Conservation (phyloP, 2,329 filamentous ascomycete species). For the Xylariaceae sp. region DNA sequence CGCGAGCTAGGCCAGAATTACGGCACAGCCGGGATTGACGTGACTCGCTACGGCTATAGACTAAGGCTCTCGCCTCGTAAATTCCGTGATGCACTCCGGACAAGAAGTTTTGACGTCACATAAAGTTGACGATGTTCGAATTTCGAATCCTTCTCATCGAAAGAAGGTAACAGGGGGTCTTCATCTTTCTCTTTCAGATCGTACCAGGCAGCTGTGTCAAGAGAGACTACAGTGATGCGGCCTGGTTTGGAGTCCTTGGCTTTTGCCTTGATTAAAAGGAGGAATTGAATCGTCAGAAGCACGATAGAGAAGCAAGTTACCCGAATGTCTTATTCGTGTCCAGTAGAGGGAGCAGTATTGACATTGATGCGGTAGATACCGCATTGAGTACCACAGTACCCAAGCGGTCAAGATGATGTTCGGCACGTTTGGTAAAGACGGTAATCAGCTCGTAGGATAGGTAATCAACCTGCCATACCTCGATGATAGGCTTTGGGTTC, state of each 20-base stretch:
- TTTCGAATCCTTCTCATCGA: conserved; percentile 7
- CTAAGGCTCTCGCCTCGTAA: conserved; percentile 25
- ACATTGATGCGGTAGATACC: conserved; percentile 22
- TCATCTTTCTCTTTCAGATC: conserved; percentile 15
- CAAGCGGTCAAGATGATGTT: conserved; percentile 31
- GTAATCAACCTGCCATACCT: conserved; percentile 42
- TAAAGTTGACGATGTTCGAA: conserved; percentile 19
- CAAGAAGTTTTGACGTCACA: conserved; percentile 26
- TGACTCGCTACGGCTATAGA: conserved; percentile 13
- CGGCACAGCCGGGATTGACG: conserved; percentile 14
- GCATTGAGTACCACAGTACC: conserved; percentile 32
- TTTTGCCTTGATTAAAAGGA: conserved; percentile 43
- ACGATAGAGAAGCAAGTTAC: conserved; percentile 52
- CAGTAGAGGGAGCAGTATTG: conserved; percentile 18
- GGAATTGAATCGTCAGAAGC: conserved; percentile 42
- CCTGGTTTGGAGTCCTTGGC: conserved; percentile 4
- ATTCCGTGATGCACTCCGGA: conserved; percentile 27
- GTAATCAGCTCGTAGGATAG: conserved; percentile 35
- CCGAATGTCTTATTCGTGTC: conserved; percentile 42
- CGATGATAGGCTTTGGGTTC: conserved; percentile 17
- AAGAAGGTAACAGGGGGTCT: conserved; percentile 12
- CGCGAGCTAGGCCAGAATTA: conserved; percentile 7
- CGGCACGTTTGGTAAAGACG: conserved; percentile 32
- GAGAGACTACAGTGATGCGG: conserved; percentile 27
- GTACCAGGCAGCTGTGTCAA: conserved; percentile 20